Percentiles rank a stretch among this genome's conserved stretches.
Conservation (phyloP, 1,284 basidiomycete species). For the Trichosporon sp. region DNA sequence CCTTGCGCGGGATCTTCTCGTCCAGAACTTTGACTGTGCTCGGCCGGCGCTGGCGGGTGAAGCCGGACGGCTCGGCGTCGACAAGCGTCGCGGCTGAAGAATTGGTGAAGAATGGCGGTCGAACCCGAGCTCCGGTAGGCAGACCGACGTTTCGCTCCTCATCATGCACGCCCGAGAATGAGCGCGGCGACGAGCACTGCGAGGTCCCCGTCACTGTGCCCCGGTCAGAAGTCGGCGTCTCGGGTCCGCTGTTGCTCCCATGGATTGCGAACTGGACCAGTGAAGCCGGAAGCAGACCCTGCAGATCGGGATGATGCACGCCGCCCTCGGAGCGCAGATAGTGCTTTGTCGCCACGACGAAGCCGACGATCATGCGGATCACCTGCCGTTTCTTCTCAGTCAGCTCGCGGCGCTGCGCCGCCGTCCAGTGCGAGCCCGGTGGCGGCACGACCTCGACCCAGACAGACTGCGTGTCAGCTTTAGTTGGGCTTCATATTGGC, state of each 20-base stretch:
- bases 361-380: slow-evolving; percentile 59
- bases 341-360: slow-evolving; percentile 39
- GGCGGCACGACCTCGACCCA: slow-evolving; percentile 74
- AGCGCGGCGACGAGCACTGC: slow-evolving; percentile 9
- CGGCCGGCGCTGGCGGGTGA: slow-evolving; percentile 28
- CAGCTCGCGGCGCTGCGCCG: slow-evolving; percentile 52
- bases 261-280: slow-evolving; percentile 23
- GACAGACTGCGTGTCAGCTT: slow-evolving; percentile 49
- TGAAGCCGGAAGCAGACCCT: slow-evolving; percentile 33
- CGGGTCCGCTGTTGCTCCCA: background rate
- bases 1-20: background rate
- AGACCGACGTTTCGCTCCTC: slow-evolving; percentile 16
- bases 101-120: background rate
- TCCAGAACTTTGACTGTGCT: slow-evolving; percentile 33
- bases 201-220: background rate
- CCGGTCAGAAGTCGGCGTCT: background rate
- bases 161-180: background rate
- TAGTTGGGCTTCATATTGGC: background rate
- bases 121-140: background rate
- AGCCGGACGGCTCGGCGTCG: slow-evolving; percentile 1
- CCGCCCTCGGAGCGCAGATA: slow-evolving; percentile 44
- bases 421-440: slow-evolving; percentile 9
- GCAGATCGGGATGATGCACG: slow-evolving; percentile 40
- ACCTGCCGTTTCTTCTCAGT: slow-evolving; percentile 64
- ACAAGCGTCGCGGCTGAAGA: slow-evolving; percentile 1